These are phyloP conservation scores for Calonectria montana DNA, from an alignment of 2,329 filamentous ascomycete species.

Conservation along the genomic window DNA sequence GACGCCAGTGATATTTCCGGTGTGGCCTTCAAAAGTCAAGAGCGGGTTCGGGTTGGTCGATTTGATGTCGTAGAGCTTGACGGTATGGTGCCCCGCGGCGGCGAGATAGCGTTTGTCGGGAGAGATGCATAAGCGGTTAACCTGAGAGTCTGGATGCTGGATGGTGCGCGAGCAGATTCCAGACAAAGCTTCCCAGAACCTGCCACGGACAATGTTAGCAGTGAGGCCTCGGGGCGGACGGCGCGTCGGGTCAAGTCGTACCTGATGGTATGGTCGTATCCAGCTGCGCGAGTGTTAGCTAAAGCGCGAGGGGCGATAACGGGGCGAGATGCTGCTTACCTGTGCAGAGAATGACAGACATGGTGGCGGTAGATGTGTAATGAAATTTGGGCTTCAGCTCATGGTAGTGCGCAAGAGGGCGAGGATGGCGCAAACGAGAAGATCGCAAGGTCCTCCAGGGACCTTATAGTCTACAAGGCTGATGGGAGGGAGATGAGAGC, in stretches of 20 bases:
- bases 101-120: constrained; percentile 97
- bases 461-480: constrained; percentile 28
- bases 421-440: neutral
- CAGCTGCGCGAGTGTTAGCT: constrained; percentile 55
- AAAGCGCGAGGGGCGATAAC: neutral
- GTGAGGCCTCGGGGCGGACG: neutral
- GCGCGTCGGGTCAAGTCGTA: constrained; percentile 43
- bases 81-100: constrained; percentile 81
- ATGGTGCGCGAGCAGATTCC: constrained; percentile 98
- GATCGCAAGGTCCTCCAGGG: constrained; percentile 27
- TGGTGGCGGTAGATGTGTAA: constrained; percentile 43
- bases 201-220: constrained; percentile 50
- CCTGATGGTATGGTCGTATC: constrained; percentile 74
- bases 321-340: constrained; percentile 53
- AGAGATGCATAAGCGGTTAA: constrained; percentile 97
- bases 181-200: constrained; percentile 98
- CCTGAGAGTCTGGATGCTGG: constrained; percentile 97
- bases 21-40: constrained; percentile 95
- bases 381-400: constrained; percentile 34
- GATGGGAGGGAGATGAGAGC: constrained; percentile 14
- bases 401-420: constrained; percentile 32
- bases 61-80: constrained; percentile 99
- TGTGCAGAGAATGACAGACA: constrained; percentile 74
- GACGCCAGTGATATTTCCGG: constrained; percentile 94
- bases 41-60: constrained; percentile 96